Base-by-base conservation (phyloP, 1,284 basidiomycete genomes). In the Pholiota adiposa region DNA sequence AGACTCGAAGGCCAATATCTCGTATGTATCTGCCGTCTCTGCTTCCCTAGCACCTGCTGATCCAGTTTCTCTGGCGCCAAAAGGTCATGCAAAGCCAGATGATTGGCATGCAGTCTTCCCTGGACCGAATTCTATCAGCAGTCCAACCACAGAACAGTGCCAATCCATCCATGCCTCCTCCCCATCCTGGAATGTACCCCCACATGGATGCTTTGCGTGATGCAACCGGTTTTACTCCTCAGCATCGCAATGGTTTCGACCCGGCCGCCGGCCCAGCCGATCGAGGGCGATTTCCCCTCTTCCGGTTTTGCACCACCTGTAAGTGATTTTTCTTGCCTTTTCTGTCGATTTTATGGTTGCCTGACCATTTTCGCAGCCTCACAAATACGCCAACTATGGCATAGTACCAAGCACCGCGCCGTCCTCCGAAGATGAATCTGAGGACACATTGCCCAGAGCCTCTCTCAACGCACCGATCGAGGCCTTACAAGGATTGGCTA, bases 291-390 rank as follows among this genome's bases (percentile, higher is more conserved):
- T 96, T 94, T 67, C 93, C 94, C 8, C 88, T 92, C 31, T 80
- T 95, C 16, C 94, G 94, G 94, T 1, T 96, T 96, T 73, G 90
- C 93, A 19, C 91, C 94, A 25, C 94, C 93, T 56, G 92, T 94
- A 73, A 70, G 84, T 9, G n/a, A 78, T 57, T 58, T 58, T 46
- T 54, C 56, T 51, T 41, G 51, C 58, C 51, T 25, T 36, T 43
- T 23, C 44, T 54, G 27, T 60, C 57, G 54, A 38, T 51, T 41
- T 49, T 63, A 63, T 56, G 63, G 36, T 36, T 65, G 19, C 63
- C 59, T 68, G 52, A 67, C 51, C 58, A 43, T 41, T 51, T 52
- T 38, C 62, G 9, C 70, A 93, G 90, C 88, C 90, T 29, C 92
- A 95, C 75, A 93, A 94, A 72, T 95, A 94, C 72, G 92, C 92